Evolutionary conservation across 2,329 filamentous ascomycete genomes (phyloP).

Genomic region (Sordariomycetes sp.): DNA sequence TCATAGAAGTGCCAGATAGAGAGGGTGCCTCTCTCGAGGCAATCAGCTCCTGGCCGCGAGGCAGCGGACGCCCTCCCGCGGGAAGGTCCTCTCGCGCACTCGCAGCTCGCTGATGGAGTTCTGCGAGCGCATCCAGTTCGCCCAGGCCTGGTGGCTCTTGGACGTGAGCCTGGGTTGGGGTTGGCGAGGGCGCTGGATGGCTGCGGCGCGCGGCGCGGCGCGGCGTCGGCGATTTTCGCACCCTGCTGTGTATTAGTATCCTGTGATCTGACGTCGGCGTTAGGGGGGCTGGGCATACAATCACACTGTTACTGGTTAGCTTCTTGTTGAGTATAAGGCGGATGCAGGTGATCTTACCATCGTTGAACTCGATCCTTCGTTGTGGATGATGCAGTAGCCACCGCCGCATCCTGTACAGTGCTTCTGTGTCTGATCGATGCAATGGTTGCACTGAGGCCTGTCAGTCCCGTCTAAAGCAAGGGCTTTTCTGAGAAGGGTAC

Average conservation of each 20-base stretch:
- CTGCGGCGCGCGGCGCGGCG: neutral
- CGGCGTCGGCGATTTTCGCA: conserved; percentile 1
- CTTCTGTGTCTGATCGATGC: conserved; percentile 61
- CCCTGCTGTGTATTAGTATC: conserved; percentile 3
- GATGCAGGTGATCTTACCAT: conserved; percentile 28
- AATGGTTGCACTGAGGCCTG: conserved; percentile 55
- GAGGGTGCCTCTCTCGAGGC: neutral
- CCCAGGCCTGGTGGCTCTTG: conserved; percentile 7
- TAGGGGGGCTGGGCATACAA: conserved; percentile 8
- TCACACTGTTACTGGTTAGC: conserved; percentile 6
- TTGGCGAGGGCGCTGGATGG: neutral
- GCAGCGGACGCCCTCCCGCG: neutral
- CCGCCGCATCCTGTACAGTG: conserved; percentile 63
- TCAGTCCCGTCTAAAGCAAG: neutral
- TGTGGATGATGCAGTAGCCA: conserved; percentile 75
- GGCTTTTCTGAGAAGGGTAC: conserved; percentile 13
- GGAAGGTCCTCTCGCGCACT: conserved; percentile 2
- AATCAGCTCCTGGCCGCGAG: conserved; percentile 3
- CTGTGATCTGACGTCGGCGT: neutral
- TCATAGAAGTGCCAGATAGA: neutral
- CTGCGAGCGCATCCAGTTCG: conserved; percentile 8
- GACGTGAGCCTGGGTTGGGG: conserved; percentile 1
- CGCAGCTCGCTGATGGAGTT: conserved; percentile 4
- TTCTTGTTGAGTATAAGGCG: conserved; percentile 5
- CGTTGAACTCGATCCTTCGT: conserved; percentile 66